phyloP scores from a whole-genome alignment of 768 basidiomycete genomes.

The Rubroboletus satanas region DNA sequence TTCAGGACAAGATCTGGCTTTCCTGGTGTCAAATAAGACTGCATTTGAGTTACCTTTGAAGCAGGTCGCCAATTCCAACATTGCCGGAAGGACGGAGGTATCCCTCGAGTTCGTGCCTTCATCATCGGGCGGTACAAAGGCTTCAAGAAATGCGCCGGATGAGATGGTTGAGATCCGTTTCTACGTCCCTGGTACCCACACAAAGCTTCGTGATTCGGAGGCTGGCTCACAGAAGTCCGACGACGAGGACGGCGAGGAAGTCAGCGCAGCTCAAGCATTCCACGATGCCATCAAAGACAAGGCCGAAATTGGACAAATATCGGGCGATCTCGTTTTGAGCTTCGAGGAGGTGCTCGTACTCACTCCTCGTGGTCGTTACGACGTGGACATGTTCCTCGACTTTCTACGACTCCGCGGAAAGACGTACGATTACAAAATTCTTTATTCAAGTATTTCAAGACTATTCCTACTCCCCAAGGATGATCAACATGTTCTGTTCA shows the following conservation, averaged over 20 bases:
- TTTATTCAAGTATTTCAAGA: constrained; percentile 80
- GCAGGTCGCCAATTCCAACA: constrained; percentile 93
- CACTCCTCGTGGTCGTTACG: constrained; percentile 94
- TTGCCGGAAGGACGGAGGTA: constrained; percentile 96
- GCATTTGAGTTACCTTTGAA: constrained; percentile 86
- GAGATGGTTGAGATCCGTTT: constrained; percentile 96
- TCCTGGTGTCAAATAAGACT: constrained; percentile 82
- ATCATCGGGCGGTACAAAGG: constrained; percentile 41
- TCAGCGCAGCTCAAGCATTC: constrained; percentile 93
- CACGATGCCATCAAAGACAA: constrained; percentile 95
- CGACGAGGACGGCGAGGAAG: constrained; percentile 66
- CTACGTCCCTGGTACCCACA: constrained; percentile 82
- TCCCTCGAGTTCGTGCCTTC: constrained; percentile 85
- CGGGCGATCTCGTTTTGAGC: constrained; percentile 87
- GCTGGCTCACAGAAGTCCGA: constrained; percentile 72
- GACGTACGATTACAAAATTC: constrained; percentile 98
- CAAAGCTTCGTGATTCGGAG: constrained; percentile 62
- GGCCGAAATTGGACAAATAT: constrained; percentile 89
- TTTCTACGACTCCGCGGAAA: constrained; percentile 95
- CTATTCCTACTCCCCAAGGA: constrained; percentile 96
- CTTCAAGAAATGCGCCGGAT: constrained; percentile 49
- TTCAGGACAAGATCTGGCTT: constrained; percentile 85
- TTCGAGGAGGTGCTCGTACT: constrained; percentile 94
- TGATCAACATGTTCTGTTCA: constrained; percentile 92
- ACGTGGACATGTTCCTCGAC: constrained; percentile 96